phyloP scores from a whole-genome alignment of 208 protist genomes.

The Trichomonas vaginalis region DNA sequence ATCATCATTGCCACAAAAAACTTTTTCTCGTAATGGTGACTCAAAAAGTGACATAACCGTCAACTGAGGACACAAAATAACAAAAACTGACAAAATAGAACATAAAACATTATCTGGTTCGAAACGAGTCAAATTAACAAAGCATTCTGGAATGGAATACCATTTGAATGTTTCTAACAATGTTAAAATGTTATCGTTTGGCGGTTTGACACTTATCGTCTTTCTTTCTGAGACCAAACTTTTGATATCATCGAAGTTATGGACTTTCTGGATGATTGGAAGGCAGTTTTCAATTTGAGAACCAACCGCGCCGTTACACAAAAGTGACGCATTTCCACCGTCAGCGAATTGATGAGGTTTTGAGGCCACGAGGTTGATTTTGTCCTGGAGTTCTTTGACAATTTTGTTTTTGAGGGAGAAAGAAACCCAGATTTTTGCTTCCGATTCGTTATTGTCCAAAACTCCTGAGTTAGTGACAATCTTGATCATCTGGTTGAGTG shows the following conservation, averaged over 20 bases:
- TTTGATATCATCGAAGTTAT: neutral
- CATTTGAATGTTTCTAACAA: neutral
- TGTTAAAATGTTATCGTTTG: no score
- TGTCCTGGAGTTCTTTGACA: neutral
- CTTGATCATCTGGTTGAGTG: neutral
- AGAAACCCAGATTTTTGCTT: neutral
- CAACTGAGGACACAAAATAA: neutral
- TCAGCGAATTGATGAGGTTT: neutral
- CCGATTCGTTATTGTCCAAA: neutral
- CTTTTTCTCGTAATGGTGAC: neutral
- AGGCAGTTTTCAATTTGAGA: neutral
- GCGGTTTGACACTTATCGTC: neutral
- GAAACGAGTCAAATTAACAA: neutral
- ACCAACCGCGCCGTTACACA: neutral
- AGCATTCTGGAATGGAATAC: neutral
- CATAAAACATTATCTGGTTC: neutral
- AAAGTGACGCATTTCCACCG: neutral
- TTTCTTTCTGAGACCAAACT: neutral
- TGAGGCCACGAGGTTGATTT: neutral
- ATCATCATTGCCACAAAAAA: neutral
- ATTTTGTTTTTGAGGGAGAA: neutral
- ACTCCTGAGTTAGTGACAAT: neutral
- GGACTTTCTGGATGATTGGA: neutral
- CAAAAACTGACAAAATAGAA: neutral
- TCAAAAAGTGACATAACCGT: neutral